Conservation (phyloP, 768 basidiomycete genomes). For the Gymnopilus junonius region DNA sequence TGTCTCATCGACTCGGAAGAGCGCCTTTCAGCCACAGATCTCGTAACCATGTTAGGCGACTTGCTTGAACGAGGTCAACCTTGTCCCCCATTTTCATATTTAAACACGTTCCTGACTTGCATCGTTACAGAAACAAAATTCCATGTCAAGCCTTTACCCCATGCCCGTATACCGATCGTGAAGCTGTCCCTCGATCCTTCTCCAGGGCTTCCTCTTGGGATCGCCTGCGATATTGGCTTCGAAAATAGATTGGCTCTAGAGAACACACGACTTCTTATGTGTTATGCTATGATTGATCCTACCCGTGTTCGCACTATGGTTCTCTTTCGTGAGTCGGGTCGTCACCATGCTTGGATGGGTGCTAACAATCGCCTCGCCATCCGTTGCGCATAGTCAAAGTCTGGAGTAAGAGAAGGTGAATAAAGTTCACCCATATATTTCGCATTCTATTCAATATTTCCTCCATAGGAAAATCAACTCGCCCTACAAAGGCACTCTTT, state of each 20-base stretch:
- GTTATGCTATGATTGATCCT: slow-evolving; percentile 97
- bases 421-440: not conserved
- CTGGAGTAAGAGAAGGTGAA: slow-evolving; percentile 93
- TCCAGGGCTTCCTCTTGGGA: slow-evolving; percentile 79
- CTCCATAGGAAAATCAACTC: slow-evolving; percentile 91
- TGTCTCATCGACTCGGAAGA: slow-evolving; percentile 92
- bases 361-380: slow-evolving; percentile 19
- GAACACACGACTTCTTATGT: slow-evolving; percentile 94
- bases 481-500: slow-evolving; percentile 95
- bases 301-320: slow-evolving; percentile 93
- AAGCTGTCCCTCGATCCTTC: slow-evolving; percentile 93
- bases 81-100: slow-evolving; percentile 2
- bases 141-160: slow-evolving; percentile 93
- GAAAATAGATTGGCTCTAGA: slow-evolving; percentile 97
- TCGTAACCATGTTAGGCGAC: slow-evolving; percentile 93
- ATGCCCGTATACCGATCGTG: slow-evolving; percentile 98
- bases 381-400: slow-evolving; percentile 78
- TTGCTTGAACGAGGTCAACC: slow-evolving; percentile 88
- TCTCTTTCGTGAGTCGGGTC: slow-evolving; percentile 81
- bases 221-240: slow-evolving; percentile 98
- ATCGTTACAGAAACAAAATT: slow-evolving; percentile 82
- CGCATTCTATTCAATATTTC: not conserved
- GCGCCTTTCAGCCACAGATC: slow-evolving; percentile 80
- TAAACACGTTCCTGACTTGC: slow-evolving; percentile 13
- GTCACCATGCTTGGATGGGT: not conserved